A percentile compares a stretch with the other conserved stretches of the same genome.
Conservation (phyloP, 2,329 filamentous ascomycete genomes). For the Gaeumannomyces sp. region DNA sequence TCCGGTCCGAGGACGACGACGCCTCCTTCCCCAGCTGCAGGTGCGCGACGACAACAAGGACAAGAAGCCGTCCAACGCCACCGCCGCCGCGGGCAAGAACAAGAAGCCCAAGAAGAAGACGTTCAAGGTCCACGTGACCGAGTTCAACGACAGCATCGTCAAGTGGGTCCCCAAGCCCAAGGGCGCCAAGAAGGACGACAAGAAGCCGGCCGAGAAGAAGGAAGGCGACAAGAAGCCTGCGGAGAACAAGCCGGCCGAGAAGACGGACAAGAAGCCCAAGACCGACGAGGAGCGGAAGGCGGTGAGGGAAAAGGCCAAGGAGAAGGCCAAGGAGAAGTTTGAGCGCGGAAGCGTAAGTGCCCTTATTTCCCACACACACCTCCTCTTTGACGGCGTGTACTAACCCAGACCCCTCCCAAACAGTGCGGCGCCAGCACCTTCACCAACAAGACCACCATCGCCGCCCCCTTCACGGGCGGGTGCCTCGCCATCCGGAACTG, state of each 20-base stretch:
- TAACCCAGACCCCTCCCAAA: background rate
- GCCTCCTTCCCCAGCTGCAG: background rate
- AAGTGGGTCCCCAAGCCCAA: background rate
- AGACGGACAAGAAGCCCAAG: background rate
- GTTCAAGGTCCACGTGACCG: slow-evolving; percentile 3
- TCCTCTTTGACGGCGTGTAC: background rate
- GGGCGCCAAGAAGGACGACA: background rate
- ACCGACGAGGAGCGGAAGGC: background rate
- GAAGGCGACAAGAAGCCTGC: background rate
- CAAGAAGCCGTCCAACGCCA: background rate
- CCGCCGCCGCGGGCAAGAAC: background rate
- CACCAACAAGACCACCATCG: slow-evolving; percentile 4
- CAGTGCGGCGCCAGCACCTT: slow-evolving; percentile 5
- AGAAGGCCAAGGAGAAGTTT: background rate
- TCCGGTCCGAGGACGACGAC: background rate
- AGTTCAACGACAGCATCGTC: background rate
- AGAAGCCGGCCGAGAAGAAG: background rate
- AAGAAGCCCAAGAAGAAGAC: background rate
- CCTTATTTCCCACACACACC: background rate
- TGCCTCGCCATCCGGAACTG: slow-evolving; percentile 8
- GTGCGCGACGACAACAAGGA: background rate
- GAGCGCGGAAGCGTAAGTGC: background rate
- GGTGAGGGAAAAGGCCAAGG: background rate
- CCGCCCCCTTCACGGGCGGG: slow-evolving; percentile 2
- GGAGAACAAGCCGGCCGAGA: background rate